Conservation (phyloP, 129 eudicot genomes). For the Ambrosia trifida region DNA sequence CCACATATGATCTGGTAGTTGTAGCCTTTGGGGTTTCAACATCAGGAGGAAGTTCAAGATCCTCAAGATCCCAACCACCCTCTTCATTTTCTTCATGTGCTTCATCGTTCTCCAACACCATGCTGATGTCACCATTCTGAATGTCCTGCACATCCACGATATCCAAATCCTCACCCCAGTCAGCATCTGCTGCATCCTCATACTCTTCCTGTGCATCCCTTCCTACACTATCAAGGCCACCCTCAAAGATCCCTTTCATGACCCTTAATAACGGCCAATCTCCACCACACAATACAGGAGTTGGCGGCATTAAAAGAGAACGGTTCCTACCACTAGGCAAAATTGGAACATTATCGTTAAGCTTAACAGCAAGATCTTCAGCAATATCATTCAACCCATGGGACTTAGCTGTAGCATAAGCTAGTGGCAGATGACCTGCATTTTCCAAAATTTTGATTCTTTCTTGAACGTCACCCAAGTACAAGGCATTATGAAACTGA, state of each 20-base stretch:
- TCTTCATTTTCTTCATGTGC: conserved; percentile 46
- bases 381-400: conserved; percentile 54
- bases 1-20: too few species aligned
- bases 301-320: conserved; percentile 58
- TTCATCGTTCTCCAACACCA: conserved; percentile 41
- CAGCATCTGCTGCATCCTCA: conserved; percentile 66
- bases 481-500: conserved; percentile 63
- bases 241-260: conserved; percentile 54
- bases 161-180: conserved; percentile 63
- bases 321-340: conserved; percentile 42
- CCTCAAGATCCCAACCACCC: conserved; percentile 73
- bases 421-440: conserved; percentile 60
- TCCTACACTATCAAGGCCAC: conserved; percentile 48
- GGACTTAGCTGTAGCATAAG: conserved; percentile 50
- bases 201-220: conserved; percentile 45
- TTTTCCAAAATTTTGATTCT: conserved; percentile 57
- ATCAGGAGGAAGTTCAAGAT: conserved; percentile 61
- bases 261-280: conserved; percentile 66
- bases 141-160: conserved; percentile 50
- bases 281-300: conserved; percentile 58
- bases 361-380: conserved; percentile 47
- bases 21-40: background rate
- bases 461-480: conserved; percentile 57
- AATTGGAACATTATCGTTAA: conserved; percentile 49
- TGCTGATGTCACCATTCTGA: conserved; percentile 53